These are phyloP conservation scores for Verticillium alfalfae DNA, from an alignment of 2,329 filamentous ascomycete species.

Conservation along the genomic window DNA sequence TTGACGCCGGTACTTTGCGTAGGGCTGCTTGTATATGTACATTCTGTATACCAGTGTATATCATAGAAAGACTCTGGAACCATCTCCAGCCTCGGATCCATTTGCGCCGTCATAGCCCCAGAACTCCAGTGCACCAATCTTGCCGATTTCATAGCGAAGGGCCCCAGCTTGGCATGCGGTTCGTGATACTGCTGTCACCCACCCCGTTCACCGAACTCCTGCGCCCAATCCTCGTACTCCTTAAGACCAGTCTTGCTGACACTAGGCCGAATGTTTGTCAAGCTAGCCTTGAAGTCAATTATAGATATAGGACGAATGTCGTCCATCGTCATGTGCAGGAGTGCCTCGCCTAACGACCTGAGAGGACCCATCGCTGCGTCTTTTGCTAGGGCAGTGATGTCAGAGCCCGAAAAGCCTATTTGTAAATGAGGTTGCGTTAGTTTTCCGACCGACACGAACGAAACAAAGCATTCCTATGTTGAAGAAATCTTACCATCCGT, in stretches of 20 bases:
- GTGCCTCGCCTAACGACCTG: conserved; percentile 79
- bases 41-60: conserved; percentile 1
- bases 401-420: conserved; percentile 90
- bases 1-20: not conserved
- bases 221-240: conserved; percentile 91
- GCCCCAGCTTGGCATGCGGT: too few species aligned
- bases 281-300: conserved; percentile 76
- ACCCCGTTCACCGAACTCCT: conserved; percentile 85
- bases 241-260: conserved; percentile 81
- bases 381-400: conserved; percentile 94
- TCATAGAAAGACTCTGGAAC: not conserved
- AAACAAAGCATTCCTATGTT: not conserved
- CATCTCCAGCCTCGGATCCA: not conserved
- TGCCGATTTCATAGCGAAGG: too few species aligned
- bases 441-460: conserved; percentile 3
- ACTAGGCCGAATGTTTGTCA: conserved; percentile 81
- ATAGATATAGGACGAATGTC: conserved; percentile 84
- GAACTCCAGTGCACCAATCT: too few species aligned
- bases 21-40: not conserved
- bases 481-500: conserved; percentile 65
- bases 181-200: conserved; percentile 42
- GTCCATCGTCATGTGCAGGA: conserved; percentile 89
- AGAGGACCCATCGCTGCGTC: conserved; percentile 97
- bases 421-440: not conserved
- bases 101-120: not conserved